A percentile compares a stretch with the other conserved stretches of the same genome.
Evolutionary conservation across 1,139 yeast species (phyloP).

Genomic region (Protomyces gravidus): DNA sequence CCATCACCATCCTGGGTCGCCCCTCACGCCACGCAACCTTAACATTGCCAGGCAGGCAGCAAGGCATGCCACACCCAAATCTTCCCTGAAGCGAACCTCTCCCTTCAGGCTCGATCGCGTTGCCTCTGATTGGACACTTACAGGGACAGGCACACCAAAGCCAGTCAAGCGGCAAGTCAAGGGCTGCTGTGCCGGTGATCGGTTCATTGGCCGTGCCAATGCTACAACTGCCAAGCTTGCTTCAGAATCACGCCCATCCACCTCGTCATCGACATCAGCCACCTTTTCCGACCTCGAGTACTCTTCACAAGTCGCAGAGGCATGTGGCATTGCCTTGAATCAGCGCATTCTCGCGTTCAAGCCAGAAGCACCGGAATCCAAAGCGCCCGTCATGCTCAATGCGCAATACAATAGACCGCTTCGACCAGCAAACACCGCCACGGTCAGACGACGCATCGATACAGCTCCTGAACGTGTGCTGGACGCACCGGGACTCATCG

Average conservation of each 20-base stretch:
- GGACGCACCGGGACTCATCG: constrained; percentile 93
- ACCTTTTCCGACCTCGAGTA: constrained; percentile 43
- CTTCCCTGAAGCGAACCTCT: constrained; percentile 12
- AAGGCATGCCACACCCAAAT: constrained; percentile 24
- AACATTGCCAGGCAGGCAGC: constrained; percentile 11
- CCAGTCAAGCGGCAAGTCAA: constrained; percentile 28
- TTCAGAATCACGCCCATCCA: constrained; percentile 44
- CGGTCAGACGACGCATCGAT: constrained; percentile 65
- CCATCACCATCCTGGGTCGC: constrained; percentile 8
- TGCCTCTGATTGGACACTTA: constrained; percentile 39
- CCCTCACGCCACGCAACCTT: constrained; percentile 24
- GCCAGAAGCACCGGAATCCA: constrained; percentile 77
- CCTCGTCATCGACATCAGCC: constrained; percentile 33
- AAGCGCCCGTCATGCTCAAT: constrained; percentile 53
- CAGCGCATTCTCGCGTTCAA: constrained; percentile 82
- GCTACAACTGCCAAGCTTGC: constrained; percentile 37
- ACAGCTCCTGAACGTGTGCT: constrained; percentile 87
- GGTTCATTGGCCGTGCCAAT: constrained; percentile 33
- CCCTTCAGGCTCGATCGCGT: constrained; percentile 43
- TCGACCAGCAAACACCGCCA: constrained; percentile 37
- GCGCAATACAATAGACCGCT: constrained; percentile 43
- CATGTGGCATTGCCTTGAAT: constrained; percentile 83
- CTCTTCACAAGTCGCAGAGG: constrained; percentile 85
- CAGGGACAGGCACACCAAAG: constrained; percentile 36
- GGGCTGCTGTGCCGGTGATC: constrained; percentile 33